Evolutionary conservation across 2,329 filamentous ascomycete species (phyloP).

Genomic region (Aphanocladium album): DNA sequence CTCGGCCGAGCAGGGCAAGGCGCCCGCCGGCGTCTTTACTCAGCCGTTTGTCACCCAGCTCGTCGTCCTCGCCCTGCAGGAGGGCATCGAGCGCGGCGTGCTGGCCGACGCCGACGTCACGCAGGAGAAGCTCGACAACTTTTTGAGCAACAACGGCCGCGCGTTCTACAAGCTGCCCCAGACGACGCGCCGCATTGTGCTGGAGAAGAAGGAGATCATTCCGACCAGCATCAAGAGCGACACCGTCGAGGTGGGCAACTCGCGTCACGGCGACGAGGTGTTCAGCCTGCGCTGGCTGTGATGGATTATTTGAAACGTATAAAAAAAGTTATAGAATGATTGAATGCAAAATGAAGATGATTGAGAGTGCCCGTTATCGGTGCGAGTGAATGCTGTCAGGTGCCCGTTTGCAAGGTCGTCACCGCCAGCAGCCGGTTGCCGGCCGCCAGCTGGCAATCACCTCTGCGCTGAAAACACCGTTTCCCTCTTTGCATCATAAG

Average conservation of each 20-base stretch:
- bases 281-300: conserved; percentile 36
- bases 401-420: background rate
- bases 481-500: background rate
- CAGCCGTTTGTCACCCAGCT: conserved; percentile 65
- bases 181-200: conserved; percentile 24
- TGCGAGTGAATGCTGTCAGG: no score
- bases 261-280: conserved; percentile 35
- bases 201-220: conserved; percentile 39
- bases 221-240: conserved; percentile 32
- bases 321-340: background rate
- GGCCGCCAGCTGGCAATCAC: background rate
- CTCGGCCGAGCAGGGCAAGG: conserved; percentile 39
- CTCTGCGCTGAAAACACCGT: background rate
- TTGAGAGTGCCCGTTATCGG: no score
- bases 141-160: conserved; percentile 49
- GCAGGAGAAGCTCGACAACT: conserved; percentile 48
- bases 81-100: conserved; percentile 51
- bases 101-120: conserved; percentile 49
- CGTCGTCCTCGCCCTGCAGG: conserved; percentile 57
- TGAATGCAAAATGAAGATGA: background rate
- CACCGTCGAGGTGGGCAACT: conserved; percentile 41
- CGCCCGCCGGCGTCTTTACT: conserved; percentile 73
- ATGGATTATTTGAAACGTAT: background rate
- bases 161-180: conserved; percentile 46
- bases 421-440: background rate